Evolutionary conservation across 2,329 filamentous ascomycete species (phyloP).

Genomic region (Penicillium sp.): DNA sequence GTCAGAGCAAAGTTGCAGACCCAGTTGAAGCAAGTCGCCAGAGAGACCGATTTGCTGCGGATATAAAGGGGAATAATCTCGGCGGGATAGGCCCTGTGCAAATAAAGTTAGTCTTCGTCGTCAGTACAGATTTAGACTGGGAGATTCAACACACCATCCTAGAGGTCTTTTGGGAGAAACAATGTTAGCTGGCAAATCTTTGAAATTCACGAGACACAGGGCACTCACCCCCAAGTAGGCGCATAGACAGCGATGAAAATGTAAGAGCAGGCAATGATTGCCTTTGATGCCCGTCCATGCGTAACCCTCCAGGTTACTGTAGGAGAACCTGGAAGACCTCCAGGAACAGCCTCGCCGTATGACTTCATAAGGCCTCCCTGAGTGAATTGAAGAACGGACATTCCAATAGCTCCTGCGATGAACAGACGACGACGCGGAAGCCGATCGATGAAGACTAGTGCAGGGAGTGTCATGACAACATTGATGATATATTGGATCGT

Average conservation of each 20-base stretch:
- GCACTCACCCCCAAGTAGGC: constrained; percentile 56
- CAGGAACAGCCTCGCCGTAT: constrained; percentile 28
- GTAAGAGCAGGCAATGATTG: constrained; percentile 66
- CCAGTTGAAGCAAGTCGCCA: constrained; percentile 42
- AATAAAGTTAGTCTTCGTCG: constrained; percentile 44
- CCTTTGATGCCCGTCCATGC: constrained; percentile 41
- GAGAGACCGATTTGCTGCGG: constrained; percentile 38
- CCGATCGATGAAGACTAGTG: constrained; percentile 60
- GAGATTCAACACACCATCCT: constrained; percentile 7
- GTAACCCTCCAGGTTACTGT: constrained; percentile 20
- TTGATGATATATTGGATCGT: constrained; percentile 66
- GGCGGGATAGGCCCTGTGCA: constrained; percentile 44
- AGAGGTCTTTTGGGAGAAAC: constrained; percentile 8
- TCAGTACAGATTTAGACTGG: no score
- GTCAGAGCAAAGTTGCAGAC: constrained; percentile 36
- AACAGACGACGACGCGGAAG: constrained; percentile 59
- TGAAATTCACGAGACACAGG: no score
- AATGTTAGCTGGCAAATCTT: neutral
- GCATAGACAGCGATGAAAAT: constrained; percentile 66
- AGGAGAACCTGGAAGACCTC: constrained; percentile 20
- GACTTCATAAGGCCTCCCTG: constrained; percentile 33
- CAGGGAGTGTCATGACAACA: constrained; percentile 58
- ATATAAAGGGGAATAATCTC: constrained; percentile 45
- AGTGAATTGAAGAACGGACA: constrained; percentile 46
- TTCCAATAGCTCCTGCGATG: constrained; percentile 58